Evolutionary conservation across 2,329 filamentous ascomycete species (phyloP).

Genomic region (Colletotrichum sp.): DNA sequence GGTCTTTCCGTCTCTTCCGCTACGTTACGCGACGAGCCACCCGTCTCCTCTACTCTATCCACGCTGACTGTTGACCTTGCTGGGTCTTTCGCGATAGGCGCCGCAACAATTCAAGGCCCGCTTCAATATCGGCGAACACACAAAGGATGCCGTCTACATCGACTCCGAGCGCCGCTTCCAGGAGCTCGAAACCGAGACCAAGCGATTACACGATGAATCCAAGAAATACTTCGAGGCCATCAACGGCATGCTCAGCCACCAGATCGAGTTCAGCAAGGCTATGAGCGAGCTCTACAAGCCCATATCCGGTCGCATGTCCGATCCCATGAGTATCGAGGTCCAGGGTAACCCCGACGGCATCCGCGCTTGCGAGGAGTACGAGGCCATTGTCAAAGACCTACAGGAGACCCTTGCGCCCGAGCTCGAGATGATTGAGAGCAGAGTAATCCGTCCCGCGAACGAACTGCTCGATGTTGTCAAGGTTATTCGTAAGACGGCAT

Average conservation of each 20-base stretch:
- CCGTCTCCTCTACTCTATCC: not conserved
- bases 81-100: conserved; percentile 55
- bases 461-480: conserved; percentile 96
- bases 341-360: conserved; percentile 95
- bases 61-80: not conserved
- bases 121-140: conserved; percentile 95
- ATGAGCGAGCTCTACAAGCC: conserved; percentile 98
- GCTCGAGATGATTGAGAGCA: conserved; percentile 94
- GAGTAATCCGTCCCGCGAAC: conserved; percentile 90
- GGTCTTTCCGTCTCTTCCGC: conserved; percentile 7
- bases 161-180: conserved; percentile 94
- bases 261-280: conserved; percentile 97
- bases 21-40: conserved; percentile 1
- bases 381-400: conserved; percentile 86
- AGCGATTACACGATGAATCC: conserved; percentile 95
- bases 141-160: conserved; percentile 92
- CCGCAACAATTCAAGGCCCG: conserved; percentile 90
- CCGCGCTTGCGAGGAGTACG: conserved; percentile 94
- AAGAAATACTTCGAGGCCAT: conserved; percentile 98
- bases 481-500: conserved; percentile 84
- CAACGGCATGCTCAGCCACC: conserved; percentile 95
- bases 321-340: conserved; percentile 80
- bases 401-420: conserved; percentile 89
- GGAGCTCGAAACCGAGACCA: conserved; percentile 94
- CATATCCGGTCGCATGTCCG: conserved; percentile 93